Evolutionary conservation across 2,329 filamentous ascomycete genomes (phyloP).

Genomic region (Fusarium liriodendri): DNA sequence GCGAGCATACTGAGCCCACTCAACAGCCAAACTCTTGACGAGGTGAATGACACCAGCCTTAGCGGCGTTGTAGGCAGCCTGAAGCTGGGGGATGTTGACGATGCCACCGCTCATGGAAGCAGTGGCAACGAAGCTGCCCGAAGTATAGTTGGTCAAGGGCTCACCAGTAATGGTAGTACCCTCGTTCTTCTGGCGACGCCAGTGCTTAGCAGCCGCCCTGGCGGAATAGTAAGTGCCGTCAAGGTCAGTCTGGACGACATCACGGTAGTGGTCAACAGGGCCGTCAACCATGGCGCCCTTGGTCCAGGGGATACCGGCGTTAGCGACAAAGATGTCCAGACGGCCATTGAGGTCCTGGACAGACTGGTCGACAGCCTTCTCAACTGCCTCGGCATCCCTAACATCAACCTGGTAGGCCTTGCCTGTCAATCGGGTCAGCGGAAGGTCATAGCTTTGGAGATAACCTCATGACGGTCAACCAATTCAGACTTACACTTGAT

Average conservation of each 20-base stretch:
- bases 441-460: constrained; percentile 5
- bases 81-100: constrained; percentile 64
- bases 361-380: constrained; percentile 60
- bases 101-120: constrained; percentile 62
- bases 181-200: constrained; percentile 74
- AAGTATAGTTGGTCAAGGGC: constrained; percentile 40
- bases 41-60: constrained; percentile 68
- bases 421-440: constrained; percentile 53
- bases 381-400: constrained; percentile 60
- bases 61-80: constrained; percentile 67
- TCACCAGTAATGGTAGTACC: constrained; percentile 55
- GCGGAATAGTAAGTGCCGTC: constrained; percentile 82
- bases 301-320: constrained; percentile 79
- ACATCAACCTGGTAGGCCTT: constrained; percentile 71
- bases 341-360: constrained; percentile 75
- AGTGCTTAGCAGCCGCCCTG: constrained; percentile 73
- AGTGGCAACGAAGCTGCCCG: constrained; percentile 64
- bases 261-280: constrained; percentile 71
- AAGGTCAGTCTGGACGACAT: constrained; percentile 75
- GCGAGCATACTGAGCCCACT: constrained; percentile 68
- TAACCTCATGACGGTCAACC: no score
- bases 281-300: constrained; percentile 75
- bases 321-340: constrained; percentile 81
- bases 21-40: constrained; percentile 64
- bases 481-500: constrained; percentile 65